These are phyloP conservation scores for Acrocalymma vagum DNA, from an alignment of 2,329 filamentous ascomycete species.

Conservation along the genomic window DNA sequence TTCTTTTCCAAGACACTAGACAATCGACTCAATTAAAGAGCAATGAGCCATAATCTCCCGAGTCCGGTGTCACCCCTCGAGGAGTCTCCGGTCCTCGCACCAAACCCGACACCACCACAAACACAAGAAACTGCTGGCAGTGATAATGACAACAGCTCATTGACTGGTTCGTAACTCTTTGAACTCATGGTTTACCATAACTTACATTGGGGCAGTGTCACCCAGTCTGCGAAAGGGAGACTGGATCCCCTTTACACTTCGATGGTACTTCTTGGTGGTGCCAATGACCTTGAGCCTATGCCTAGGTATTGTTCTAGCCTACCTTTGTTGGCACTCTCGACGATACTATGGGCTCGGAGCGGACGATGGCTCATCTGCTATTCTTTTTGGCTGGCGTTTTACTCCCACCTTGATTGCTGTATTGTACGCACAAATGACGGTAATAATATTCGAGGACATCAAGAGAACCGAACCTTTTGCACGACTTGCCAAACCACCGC, in stretches of 20 bases:
- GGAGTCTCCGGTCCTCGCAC: background rate
- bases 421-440: conserved; percentile 24
- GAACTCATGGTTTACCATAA: background rate
- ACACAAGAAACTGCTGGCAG: conserved; percentile 1
- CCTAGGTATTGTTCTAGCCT: conserved; percentile 19
- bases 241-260: conserved; percentile 25
- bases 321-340: conserved; percentile 26
- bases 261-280: conserved; percentile 20
- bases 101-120: background rate
- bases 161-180: background rate
- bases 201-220: background rate
- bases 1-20: too few relatives aligned
- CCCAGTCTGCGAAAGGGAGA: conserved; percentile 1
- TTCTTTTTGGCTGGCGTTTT: conserved; percentile 36
- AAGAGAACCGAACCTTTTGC: conserved; percentile 30
- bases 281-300: conserved; percentile 9
- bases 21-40: too few relatives aligned
- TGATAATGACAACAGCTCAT: background rate
- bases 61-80: conserved; percentile 10
- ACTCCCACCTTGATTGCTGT: conserved; percentile 30
- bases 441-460: conserved; percentile 27
- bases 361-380: conserved; percentile 40
- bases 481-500: conserved; percentile 17
- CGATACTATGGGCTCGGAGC: conserved; percentile 18
- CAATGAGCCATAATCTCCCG: conserved; percentile 1